These are phyloP conservation scores for Candida wancherniae DNA, from an alignment of 805 yeast genomes.

Conservation along the genomic window DNA sequence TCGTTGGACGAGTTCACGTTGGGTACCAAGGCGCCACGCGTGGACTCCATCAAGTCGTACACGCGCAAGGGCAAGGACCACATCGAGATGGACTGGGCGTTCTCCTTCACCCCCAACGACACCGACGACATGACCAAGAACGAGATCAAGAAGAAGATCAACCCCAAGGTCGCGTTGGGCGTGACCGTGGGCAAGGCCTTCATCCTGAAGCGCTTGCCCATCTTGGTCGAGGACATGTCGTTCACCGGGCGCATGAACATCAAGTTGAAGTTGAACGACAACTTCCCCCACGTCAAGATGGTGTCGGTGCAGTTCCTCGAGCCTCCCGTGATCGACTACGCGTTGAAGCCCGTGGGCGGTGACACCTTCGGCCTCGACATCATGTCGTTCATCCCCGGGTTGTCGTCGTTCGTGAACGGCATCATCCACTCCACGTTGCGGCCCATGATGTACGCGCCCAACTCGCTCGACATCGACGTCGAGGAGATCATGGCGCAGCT, in stretches of 20 bases:
- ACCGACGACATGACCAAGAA: constrained; percentile 78
- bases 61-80: constrained; percentile 62
- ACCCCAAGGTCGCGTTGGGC: constrained; percentile 78
- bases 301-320: constrained; percentile 71
- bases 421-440: constrained; percentile 66
- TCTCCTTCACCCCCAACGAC: constrained; percentile 76
- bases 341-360: constrained; percentile 83
- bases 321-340: constrained; percentile 74
- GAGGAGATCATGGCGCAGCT: constrained; percentile 64
- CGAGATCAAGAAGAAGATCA: constrained; percentile 63
- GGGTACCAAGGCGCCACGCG: constrained; percentile 76
- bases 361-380: constrained; percentile 82
- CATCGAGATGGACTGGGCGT: constrained; percentile 81
- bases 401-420: constrained; percentile 64
- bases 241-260: constrained; percentile 65
- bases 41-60: constrained; percentile 67
- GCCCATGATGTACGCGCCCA: constrained; percentile 81
- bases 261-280: constrained; percentile 54
- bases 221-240: constrained; percentile 76
- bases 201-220: constrained; percentile 70
- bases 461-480: constrained; percentile 69
- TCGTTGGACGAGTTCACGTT: constrained; percentile 72
- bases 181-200: constrained; percentile 78
- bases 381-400: constrained; percentile 80
- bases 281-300: constrained; percentile 73